phyloP scores from a whole-genome alignment of 495 filamentous ascomycete species.

The Trichoderma gamsii region DNA sequence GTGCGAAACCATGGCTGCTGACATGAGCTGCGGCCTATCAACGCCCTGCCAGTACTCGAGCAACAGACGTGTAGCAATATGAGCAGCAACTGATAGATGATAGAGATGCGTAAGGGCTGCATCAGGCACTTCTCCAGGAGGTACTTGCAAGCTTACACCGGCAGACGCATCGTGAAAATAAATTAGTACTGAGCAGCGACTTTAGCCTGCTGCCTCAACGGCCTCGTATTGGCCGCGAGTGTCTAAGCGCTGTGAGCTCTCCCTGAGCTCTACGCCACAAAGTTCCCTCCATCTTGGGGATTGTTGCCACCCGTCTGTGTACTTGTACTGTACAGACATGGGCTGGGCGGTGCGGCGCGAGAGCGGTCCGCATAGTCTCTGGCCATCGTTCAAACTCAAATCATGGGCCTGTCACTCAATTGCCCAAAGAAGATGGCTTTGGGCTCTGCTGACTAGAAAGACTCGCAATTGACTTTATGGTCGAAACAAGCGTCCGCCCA shows the following conservation, averaged over 20 bases:
- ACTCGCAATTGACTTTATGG: not conserved
- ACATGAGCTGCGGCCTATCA: not conserved
- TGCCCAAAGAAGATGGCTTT: not conserved
- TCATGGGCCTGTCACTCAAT: not conserved
- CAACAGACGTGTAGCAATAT: not conserved
- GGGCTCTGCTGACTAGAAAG: not conserved
- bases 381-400: conserved; percentile 4
- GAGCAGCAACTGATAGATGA: conserved; percentile 4
- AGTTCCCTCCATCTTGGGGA: not conserved
- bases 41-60: not conserved
- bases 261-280: not conserved
- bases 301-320: not conserved
- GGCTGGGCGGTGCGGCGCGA: conserved; percentile 11
- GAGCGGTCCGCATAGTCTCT: not conserved
- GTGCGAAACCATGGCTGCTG: not conserved
- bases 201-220: not conserved
- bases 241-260: not conserved
- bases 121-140: not conserved
- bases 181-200: not conserved
- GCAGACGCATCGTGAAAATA: not conserved
- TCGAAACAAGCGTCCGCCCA: not conserved
- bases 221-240: not conserved
- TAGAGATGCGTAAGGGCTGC: not conserved
- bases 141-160: not conserved
- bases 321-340: not conserved